Conservation (phyloP, 2,329 filamentous ascomycete species). For the Fusarium sororula region DNA sequence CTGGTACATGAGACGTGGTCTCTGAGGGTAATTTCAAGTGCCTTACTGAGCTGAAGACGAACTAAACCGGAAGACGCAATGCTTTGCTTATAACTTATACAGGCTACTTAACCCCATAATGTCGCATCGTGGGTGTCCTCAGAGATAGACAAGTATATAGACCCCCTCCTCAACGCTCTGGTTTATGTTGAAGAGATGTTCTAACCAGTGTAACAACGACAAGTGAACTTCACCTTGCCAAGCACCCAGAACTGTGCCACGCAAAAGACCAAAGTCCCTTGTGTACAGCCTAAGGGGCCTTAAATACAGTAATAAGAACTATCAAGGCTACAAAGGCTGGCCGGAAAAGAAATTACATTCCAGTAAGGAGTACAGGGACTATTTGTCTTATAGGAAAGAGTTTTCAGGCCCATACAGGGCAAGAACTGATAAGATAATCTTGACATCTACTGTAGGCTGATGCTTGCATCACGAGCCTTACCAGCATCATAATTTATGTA, state of each 20-base stretch:
- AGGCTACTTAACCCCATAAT: accelerated
- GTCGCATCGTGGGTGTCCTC: accelerated
- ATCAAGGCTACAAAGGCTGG: too few species aligned
- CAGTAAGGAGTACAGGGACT: accelerated
- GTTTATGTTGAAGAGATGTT: too few species aligned
- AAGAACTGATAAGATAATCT: not conserved
- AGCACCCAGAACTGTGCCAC: too few species aligned
- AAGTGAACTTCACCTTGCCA: accelerated
- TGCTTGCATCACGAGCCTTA: accelerated
- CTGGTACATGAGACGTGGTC: accelerated
- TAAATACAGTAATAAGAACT: too few species aligned
- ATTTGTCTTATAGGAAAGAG: accelerated
- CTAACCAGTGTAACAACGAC: too few species aligned
- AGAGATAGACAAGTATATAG: accelerated
- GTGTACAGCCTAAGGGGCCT: too few species aligned
- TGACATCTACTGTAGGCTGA: accelerated
- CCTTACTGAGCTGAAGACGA: accelerated
- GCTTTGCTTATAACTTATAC: too few species aligned
- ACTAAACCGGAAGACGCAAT: too few species aligned
- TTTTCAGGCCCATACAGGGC: not conserved
- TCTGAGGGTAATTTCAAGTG: accelerated
- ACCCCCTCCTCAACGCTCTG: accelerated
- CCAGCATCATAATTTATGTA: accelerated
- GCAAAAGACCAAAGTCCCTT: too few species aligned
- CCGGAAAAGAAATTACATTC: accelerated